These are phyloP conservation scores for Thalia dealbata DNA, from an alignment of 176 grass and related monocot species.

Conservation along the genomic window DNA sequence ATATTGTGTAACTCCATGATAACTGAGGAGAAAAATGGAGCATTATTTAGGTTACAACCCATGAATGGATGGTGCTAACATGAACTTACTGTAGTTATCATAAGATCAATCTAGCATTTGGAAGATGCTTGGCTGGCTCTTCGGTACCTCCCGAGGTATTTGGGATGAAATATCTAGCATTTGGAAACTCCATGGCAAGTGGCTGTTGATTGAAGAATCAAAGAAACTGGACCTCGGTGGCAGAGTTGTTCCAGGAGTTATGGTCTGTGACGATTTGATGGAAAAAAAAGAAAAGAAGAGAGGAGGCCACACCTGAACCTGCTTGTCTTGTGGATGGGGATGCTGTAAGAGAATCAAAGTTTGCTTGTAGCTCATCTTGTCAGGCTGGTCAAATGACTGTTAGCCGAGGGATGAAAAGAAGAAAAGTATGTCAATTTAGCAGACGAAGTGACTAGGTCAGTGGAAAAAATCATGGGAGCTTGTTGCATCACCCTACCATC, in stretches of 20 bases:
- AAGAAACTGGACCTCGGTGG: conserved; percentile 41
- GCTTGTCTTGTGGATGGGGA: neutral
- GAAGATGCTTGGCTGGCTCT: no score
- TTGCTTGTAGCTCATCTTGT: neutral
- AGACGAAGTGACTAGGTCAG: neutral
- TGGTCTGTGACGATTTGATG: conserved; percentile 30
- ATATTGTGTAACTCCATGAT: no score
- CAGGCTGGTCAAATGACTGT: neutral
- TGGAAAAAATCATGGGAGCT: neutral
- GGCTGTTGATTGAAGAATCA: conserved; percentile 57
- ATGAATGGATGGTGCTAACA: no score
- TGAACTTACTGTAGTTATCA: no score
- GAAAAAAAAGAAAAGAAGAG: conserved; percentile 6
- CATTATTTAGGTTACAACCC: no score
- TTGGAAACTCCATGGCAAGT: conserved; percentile 50
- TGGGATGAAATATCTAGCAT: conserved; percentile 63
- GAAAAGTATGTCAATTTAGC: conserved; percentile 25
- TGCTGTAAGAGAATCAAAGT: conserved; percentile 11
- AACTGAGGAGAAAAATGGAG: no score
- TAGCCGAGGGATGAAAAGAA: conserved; percentile 36
- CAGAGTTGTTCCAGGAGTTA: conserved; percentile 29
- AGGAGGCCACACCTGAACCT: conserved; percentile 4
- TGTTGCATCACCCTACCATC: neutral
- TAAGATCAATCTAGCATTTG: no score
- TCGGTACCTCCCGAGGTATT: no score